Evolutionary conservation across 306 rosid species (phyloP).

Genomic region (Canavalia ensiformis): DNA sequence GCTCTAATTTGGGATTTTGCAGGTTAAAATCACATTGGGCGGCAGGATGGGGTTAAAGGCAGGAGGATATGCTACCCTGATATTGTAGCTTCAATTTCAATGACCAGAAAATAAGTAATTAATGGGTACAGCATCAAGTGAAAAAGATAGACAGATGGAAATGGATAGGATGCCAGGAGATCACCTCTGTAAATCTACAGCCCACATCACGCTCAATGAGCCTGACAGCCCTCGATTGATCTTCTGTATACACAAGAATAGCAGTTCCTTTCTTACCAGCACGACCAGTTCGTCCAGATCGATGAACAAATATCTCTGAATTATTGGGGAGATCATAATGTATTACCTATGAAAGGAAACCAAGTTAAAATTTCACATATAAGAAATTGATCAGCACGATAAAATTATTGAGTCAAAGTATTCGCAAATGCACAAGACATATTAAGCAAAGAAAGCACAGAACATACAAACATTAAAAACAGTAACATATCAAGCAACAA

Average conservation of each 20-base stretch:
- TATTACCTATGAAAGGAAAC: constrained; percentile 63
- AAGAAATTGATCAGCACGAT: constrained; percentile 17
- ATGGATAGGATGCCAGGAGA: constrained; percentile 28
- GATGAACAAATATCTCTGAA: constrained; percentile 98
- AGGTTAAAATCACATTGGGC: not conserved
- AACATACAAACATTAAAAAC: constrained; percentile 14
- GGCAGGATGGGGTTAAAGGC: not conserved
- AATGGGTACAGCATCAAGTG: constrained; percentile 26
- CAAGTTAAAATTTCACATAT: constrained; percentile 20
- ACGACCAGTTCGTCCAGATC: constrained; percentile 98
- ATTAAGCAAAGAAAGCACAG: not conserved
- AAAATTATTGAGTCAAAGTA: not conserved
- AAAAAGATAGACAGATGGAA: constrained; percentile 18
- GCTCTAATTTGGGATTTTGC: constrained; percentile 19
- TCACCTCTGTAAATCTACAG: constrained; percentile 85
- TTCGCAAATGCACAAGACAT: not conserved
- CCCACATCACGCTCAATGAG: constrained; percentile 92
- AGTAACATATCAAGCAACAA: not conserved
- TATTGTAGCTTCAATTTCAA: constrained; percentile 29
- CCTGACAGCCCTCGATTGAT: constrained; percentile 73
- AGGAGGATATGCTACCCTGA: not conserved
- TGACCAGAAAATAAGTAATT: constrained; percentile 19
- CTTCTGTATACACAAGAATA: constrained; percentile 75
- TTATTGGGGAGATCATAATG: constrained; percentile 94
- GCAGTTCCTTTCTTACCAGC: constrained; percentile 98